Percentiles rank a stretch among this genome's conserved stretches.
These are phyloP conservation scores for Diaporthe nobilis DNA, from an alignment of 2,329 filamentous ascomycete genomes.

Conservation along the genomic window DNA sequence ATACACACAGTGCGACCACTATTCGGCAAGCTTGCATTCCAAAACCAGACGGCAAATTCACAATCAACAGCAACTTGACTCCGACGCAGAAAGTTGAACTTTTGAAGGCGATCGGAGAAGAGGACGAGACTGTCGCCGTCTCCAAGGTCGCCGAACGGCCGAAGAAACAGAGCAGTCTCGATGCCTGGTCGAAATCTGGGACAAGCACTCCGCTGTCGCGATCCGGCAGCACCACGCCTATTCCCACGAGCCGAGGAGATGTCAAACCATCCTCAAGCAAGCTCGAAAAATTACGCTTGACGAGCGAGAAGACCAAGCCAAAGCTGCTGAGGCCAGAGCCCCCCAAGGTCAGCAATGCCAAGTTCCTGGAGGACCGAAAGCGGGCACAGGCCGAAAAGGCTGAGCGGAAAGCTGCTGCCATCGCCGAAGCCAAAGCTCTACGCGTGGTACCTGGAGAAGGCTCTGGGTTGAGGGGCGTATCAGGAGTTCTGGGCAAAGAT, in stretches of 20 bases:
- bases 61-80: slow-evolving; percentile 83
- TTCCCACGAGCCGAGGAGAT: slow-evolving; percentile 26
- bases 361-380: slow-evolving; percentile 81
- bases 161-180: slow-evolving; percentile 73
- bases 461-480: slow-evolving; percentile 81
- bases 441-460: slow-evolving; percentile 75
- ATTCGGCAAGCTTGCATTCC: slow-evolving; percentile 78
- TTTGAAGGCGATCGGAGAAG: slow-evolving; percentile 72
- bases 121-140: slow-evolving; percentile 66
- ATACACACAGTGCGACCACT: slow-evolving; percentile 69
- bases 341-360: slow-evolving; percentile 55
- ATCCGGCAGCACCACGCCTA: slow-evolving; percentile 46
- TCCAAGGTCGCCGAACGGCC: slow-evolving; percentile 62
- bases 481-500: slow-evolving; percentile 81
- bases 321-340: slow-evolving; percentile 47
- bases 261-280: slow-evolving; percentile 38
- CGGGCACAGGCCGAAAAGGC: slow-evolving; percentile 82
- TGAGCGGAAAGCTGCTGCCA: slow-evolving; percentile 78
- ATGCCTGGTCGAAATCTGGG: slow-evolving; percentile 72
- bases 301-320: slow-evolving; percentile 55
- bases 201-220: slow-evolving; percentile 45
- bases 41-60: slow-evolving; percentile 67
- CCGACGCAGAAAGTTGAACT: slow-evolving; percentile 89
- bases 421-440: slow-evolving; percentile 77
- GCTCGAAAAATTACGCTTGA: slow-evolving; percentile 41